phyloP scores from a whole-genome alignment of 768 basidiomycete genomes.

The Dacryopinax primogenitus region DNA sequence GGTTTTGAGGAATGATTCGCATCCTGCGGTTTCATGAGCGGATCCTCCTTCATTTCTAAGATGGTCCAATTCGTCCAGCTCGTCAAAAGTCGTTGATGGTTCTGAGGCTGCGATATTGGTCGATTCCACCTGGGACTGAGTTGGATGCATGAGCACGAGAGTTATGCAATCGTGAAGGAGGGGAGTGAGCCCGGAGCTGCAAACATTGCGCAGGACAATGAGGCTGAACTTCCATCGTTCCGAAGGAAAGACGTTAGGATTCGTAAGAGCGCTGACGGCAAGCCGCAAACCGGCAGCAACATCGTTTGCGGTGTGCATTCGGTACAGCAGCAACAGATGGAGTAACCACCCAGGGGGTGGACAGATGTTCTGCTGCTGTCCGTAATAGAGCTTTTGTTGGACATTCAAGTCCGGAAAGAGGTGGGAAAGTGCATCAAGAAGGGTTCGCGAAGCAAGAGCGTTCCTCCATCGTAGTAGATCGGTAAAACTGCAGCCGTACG shows the following conservation, averaged over 20 bases:
- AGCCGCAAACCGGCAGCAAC: not conserved
- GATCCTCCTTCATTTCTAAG: no score
- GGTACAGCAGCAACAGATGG: not conserved
- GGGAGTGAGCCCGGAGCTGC: not conserved
- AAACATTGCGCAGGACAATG: not conserved
- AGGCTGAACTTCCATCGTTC: not conserved
- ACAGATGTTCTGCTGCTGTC: not conserved
- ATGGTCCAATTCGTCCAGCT: no score
- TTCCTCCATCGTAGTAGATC: conserved; percentile 1
- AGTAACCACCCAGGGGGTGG: conserved; percentile 3
- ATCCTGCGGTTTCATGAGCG: no score
- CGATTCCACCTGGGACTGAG: not conserved
- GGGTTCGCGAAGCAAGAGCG: not conserved
- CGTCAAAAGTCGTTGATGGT: not conserved
- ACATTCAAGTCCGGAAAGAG: not conserved
- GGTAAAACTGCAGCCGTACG: not conserved
- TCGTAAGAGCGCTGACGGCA: not conserved
- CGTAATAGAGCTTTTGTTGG: not conserved
- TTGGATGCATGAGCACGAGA: not conserved
- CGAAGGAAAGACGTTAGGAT: not conserved
- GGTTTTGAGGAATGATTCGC: no score
- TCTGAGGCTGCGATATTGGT: not conserved
- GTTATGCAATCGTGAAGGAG: conserved; percentile 2
- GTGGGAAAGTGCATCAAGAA: not conserved
- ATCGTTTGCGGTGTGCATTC: not conserved